Evolutionary conservation across 2,329 filamentous ascomycete species (phyloP), one percentile per base, ranked within the genome.

Genomic region (Colletotrichum sp.): DNA sequence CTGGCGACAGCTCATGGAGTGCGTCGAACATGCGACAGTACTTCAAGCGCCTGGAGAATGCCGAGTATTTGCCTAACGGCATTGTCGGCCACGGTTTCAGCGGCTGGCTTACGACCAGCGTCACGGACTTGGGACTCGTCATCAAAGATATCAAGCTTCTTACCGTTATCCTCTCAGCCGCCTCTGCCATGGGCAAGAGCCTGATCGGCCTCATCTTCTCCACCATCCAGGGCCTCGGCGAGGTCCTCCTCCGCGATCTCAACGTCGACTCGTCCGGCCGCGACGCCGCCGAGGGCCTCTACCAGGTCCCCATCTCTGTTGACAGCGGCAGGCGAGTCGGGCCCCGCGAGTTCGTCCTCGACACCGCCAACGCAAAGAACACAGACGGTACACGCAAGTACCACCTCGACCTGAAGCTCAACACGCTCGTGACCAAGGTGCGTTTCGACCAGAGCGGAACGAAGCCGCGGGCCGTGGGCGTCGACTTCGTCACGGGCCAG

Each of bases 1-100:
- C 92, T 3, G 91, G 92, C 6, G 92, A 94, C 78, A 78, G 82
- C 3, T 90, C 90, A 0, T 94, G 92, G 92, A 55, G 43, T 6
- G 85, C 91, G 0, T 83, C 85, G 7, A 91, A 91, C 76, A 93
- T 94, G 91, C 86, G 91, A 75, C 84, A 88, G 76, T 92, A 93
- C 82, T 91, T 90, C 73, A 81, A 86, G 79, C 88, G 87, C 79
- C 81, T 93, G 13, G 92, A 94, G 83, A 86, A 87, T 61, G 89
- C 89, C 83, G 80, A 85, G 32, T 91, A 93, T 80, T 82, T 91
- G 5, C 83, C 86, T 6, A 83, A 82, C 64, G 85, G 84, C 24
- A 76, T 86, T 10, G 52, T 82, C 26, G 89, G 88, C 5, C 91
- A 92, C 78, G 91, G 91, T 4, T 90, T 88, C 77, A 81, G 87